A percentile compares a stretch with the other conserved stretches of the same genome.
These are phyloP conservation scores for Fraxinus baroniana DNA, from an alignment of 305 asterid genomes.

Conservation along the genomic window DNA sequence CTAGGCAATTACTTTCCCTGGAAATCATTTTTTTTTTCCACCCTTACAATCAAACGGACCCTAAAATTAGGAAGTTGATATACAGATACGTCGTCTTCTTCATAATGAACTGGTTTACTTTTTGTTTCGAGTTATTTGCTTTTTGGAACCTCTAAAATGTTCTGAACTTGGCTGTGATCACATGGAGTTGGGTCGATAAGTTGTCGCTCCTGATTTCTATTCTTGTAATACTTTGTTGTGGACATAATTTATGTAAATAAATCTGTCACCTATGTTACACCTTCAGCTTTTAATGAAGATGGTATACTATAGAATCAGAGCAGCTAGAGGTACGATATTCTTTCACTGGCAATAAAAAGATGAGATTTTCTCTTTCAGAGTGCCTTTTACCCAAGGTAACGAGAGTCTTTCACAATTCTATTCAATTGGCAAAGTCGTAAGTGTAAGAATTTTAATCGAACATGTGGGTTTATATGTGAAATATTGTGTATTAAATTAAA, in stretches of 20 bases:
- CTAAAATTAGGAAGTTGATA: constrained; percentile 28
- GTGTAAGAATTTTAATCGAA: too few relatives aligned
- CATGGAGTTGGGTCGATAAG: constrained; percentile 4
- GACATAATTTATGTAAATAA: neutral
- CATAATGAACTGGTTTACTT: constrained; percentile 30
- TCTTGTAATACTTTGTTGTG: neutral
- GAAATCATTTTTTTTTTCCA: too few relatives aligned
- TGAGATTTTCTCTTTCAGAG: neutral
- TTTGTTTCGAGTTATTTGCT: neutral
- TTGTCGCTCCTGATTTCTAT: neutral
- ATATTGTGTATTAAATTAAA: too few relatives aligned
- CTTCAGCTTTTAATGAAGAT: neutral
- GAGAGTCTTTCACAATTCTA: neutral
- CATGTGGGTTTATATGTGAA: too few relatives aligned
- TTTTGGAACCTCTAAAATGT: constrained; percentile 40
- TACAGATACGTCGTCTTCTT: constrained; percentile 45
- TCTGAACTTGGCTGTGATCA: constrained; percentile 34
- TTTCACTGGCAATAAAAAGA: neutral
- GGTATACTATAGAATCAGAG: neutral
- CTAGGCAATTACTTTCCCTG: too few relatives aligned
- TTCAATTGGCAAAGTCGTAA: too few relatives aligned
- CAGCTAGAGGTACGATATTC: neutral
- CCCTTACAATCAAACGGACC: too few relatives aligned
- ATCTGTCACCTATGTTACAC: neutral
- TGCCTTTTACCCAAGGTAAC: neutral